Conservation (phyloP, 768 basidiomycete species). For the Collybia mongolica region DNA sequence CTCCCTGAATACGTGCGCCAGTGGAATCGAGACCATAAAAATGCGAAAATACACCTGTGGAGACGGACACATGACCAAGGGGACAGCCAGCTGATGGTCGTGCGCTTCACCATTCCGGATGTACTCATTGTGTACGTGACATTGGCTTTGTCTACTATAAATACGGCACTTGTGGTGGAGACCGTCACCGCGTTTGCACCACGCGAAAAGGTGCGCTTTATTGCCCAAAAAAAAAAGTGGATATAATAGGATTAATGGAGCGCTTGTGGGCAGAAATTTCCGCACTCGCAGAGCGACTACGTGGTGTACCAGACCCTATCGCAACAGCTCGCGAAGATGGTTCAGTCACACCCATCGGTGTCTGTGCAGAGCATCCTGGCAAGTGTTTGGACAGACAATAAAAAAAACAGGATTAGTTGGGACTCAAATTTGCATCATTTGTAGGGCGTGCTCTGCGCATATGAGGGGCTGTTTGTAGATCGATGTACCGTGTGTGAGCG, state of each 20-base stretch:
- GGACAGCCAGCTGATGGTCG: conserved; percentile 32
- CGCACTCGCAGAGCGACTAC: conserved; percentile 70
- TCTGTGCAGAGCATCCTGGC: conserved; percentile 56
- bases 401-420: background rate
- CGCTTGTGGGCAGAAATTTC: conserved; percentile 47
- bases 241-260: too few species aligned
- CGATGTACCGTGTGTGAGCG: conserved; percentile 61
- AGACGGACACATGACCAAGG: conserved; percentile 26
- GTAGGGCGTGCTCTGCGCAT: conserved; percentile 54
- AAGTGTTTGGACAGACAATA: conserved; percentile 4
- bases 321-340: conserved; percentile 62
- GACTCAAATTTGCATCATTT: conserved; percentile 2
- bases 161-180: conserved; percentile 46
- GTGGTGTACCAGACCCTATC: conserved; percentile 62
- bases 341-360: conserved; percentile 52
- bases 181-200: conserved; percentile 72
- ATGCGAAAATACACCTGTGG: conserved; percentile 54
- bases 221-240: background rate
- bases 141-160: conserved; percentile 35
- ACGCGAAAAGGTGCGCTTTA: conserved; percentile 56
- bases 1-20: conserved; percentile 55
- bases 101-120: conserved; percentile 64
- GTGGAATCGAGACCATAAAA: conserved; percentile 48
- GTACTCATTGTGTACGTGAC: conserved; percentile 67
- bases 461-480: conserved; percentile 60